Base-by-base conservation (phyloP, 768 basidiomycete species). In the Boletus reticulatus region DNA sequence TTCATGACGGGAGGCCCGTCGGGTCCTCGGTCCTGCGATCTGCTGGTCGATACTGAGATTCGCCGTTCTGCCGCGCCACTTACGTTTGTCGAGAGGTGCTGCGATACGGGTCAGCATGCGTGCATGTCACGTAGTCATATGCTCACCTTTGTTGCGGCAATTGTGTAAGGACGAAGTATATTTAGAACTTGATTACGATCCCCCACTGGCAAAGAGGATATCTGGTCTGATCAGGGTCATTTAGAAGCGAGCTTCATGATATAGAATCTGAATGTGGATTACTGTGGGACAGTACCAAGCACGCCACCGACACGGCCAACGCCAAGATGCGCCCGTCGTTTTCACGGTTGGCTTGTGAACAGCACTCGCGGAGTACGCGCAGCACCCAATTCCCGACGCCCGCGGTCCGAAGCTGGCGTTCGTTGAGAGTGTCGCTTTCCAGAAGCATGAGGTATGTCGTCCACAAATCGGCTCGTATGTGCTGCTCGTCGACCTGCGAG, bases 391-490 rank as follows among this genome's bases (percentile, higher is more conserved):
- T 47, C 13, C 75, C 57, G 59, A 83, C 76, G 31, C 75, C 72
- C 38, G 72, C 77, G 19, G 66, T 58, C 16, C 65, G 62, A 11
- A 86, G 73, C 24, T 84, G 79, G 22, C 57, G 63, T 53, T 76
- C 76, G 60, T 84, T 85, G 48, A 74, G 65, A 4, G 73, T 74
- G 37, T 77, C 76, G 59, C 78, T 80, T 64, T 88, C 87, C 32
- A 84, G 63, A n/a, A 82, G 63, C 80, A 87, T 84, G 57, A 83
- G 74, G 54, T 84, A 75, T 7, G 78, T 78, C 9, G 79, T 79
- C 78, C 83, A 84, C 22, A 87, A 63, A 64, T 85, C 84, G 37
- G 74, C 72, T 1, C 65, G 59, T 43, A 80, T 57, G 27, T 64
- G 56, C 29, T 53, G 59, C 4, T 49, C 41, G 3, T 73, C 68